Percentiles rank a stretch among this genome's conserved stretches.
These are phyloP conservation scores for Skeletonema costatum DNA, from an alignment of 108 stramenopile genomes.

Conservation along the genomic window DNA sequence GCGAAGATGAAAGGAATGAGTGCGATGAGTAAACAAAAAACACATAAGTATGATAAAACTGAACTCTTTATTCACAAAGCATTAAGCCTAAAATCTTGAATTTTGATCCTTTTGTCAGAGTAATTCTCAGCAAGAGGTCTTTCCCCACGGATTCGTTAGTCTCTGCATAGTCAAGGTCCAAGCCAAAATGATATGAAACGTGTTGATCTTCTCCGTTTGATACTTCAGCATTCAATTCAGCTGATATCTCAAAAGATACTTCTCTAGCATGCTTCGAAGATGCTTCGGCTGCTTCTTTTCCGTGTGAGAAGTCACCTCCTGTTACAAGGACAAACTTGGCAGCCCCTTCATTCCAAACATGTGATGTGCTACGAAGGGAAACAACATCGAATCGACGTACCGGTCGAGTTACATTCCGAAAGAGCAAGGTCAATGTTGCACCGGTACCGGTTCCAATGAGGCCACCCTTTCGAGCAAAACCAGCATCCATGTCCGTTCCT, in stretches of 20 bases:
- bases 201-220: constrained; percentile 27
- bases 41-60: no score
- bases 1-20: no score
- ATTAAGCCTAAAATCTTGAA: constrained; percentile 52
- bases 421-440: constrained; percentile 43
- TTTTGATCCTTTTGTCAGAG: constrained; percentile 33
- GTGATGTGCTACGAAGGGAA: constrained; percentile 41
- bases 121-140: constrained; percentile 42
- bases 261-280: constrained; percentile 29
- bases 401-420: constrained; percentile 37
- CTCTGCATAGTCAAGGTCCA: constrained; percentile 31
- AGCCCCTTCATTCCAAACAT: constrained; percentile 39
- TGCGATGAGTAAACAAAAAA: no score
- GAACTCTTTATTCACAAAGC: constrained; percentile 37
- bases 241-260: constrained; percentile 40
- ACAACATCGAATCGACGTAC: constrained; percentile 42
- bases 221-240: constrained; percentile 24
- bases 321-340: constrained; percentile 43
- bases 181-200: constrained; percentile 48
- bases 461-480: constrained; percentile 50
- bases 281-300: constrained; percentile 29
- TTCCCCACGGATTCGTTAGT: constrained; percentile 23
- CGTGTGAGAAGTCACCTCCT: constrained; percentile 48
- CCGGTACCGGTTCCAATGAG: constrained; percentile 41
- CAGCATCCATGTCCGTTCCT: constrained; percentile 47